phyloP scores from a whole-genome alignment of 257 asterid genomes.

The Solanum chaucha region DNA sequence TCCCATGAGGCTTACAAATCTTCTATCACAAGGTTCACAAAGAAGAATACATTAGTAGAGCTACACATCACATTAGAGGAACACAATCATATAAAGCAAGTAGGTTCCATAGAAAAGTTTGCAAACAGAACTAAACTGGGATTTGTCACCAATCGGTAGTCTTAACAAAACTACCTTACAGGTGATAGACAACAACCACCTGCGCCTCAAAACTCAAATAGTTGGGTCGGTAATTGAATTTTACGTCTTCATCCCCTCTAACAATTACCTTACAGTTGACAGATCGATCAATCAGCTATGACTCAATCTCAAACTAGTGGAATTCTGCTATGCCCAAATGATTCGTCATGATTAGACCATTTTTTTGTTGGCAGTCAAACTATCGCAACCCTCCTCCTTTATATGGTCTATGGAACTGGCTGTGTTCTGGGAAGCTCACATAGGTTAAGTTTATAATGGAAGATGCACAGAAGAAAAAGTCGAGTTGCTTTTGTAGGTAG shows the following conservation, averaged over 20 bases:
- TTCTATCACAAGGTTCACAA: background rate
- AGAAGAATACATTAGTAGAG: background rate
- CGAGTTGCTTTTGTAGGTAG: background rate
- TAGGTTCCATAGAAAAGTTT: background rate
- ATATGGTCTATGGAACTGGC: background rate
- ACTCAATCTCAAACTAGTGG: background rate
- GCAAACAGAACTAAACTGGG: background rate
- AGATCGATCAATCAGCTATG: background rate
- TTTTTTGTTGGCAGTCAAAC: background rate
- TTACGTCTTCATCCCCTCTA: background rate
- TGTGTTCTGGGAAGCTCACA: background rate
- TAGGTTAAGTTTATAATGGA: background rate
- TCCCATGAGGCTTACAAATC: background rate
- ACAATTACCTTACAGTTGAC: background rate
- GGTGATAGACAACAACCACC: background rate
- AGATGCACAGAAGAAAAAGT: background rate
- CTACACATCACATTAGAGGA: background rate
- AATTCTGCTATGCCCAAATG: background rate
- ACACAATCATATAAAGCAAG: background rate
- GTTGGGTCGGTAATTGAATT: background rate
- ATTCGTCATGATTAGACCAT: background rate
- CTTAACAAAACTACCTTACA: background rate
- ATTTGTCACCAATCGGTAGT: background rate
- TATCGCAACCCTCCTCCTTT: background rate
- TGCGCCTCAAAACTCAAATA: background rate